Percentiles rank a stretch among this genome's conserved stretches.
Evolutionary conservation across 164 flowering plant genomes (phyloP).

Genomic region (Nymphaea colorata): DNA sequence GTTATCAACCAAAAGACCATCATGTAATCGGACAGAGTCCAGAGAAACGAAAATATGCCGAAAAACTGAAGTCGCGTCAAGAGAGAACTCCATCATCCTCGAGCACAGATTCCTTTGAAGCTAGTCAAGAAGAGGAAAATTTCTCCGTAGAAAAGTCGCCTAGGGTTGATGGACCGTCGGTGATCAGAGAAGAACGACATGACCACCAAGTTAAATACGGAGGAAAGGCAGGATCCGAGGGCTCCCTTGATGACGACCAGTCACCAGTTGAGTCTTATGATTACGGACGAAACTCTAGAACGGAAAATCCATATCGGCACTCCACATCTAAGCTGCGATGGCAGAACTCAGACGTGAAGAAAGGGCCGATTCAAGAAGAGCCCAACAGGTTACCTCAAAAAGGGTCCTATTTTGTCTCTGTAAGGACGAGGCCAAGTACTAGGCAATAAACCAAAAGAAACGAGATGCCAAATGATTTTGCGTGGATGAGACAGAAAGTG

Average conservation of each 20-base stretch:
- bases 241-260: background rate
- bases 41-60: slow-evolving; percentile 2
- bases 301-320: background rate
- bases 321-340: slow-evolving; percentile 3
- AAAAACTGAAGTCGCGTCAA: slow-evolving; percentile 1
- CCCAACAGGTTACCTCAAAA: background rate
- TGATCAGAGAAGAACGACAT: slow-evolving; percentile 23
- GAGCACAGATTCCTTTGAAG: slow-evolving; percentile 26
- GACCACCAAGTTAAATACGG: slow-evolving; percentile 20
- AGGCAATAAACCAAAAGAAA: slow-evolving; percentile 11
- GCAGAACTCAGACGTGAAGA: slow-evolving; percentile 14
- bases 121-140: slow-evolving; percentile 3
- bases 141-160: slow-evolving; percentile 5
- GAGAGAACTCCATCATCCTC: slow-evolving; percentile 21
- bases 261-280: background rate
- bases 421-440: slow-evolving; percentile 38
- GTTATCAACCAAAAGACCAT: slow-evolving; percentile 15
- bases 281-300: background rate
- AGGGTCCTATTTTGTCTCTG: slow-evolving; percentile 19
- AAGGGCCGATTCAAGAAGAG: slow-evolving; percentile 15
- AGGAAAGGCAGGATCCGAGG: background rate
- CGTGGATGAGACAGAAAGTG: no score
- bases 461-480: background rate
- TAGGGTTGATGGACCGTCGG: slow-evolving; percentile 14
- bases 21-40: background rate